Evolutionary conservation across 495 filamentous ascomycete species (phyloP).

Genomic region (Cenococcum geophilum): DNA sequence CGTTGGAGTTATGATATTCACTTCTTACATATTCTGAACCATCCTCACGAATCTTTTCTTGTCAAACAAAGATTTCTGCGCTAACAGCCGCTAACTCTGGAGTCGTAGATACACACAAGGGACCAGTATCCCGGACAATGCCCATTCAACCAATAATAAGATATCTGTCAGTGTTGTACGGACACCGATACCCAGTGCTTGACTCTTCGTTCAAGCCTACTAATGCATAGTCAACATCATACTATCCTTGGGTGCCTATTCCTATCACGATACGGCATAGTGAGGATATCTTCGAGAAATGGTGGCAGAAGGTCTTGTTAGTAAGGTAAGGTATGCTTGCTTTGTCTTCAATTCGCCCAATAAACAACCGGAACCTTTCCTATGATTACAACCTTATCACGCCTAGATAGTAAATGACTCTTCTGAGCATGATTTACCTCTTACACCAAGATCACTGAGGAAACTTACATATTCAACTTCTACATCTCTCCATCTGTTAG

Average conservation of each 20-base stretch:
- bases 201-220: too few species aligned
- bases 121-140: too few species aligned
- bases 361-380: conserved; percentile 37
- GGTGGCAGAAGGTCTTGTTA: background rate
- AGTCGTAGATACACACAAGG: background rate
- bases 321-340: background rate
- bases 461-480: conserved; percentile 1
- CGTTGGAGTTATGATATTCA: conserved; percentile 68
- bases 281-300: background rate
- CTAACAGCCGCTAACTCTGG: background rate
- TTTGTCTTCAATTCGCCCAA: background rate
- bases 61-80: background rate
- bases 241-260: too few species aligned
- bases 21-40: conserved; percentile 97
- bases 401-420: conserved; percentile 85
- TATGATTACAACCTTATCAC: conserved; percentile 66
- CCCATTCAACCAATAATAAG: too few species aligned
- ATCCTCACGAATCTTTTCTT: conserved; percentile 5
- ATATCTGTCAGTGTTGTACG: too few species aligned
- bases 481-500: too few species aligned
- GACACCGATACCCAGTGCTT: too few species aligned
- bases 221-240: too few species aligned
- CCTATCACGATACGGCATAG: too few species aligned
- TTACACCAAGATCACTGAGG: conserved; percentile 88
- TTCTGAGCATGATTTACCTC: conserved; percentile 57